A percentile compares a stretch with the other conserved stretches of the same genome.
Conservation (phyloP, 78 protist species). For the Dictyostelium discoideum region DNA sequence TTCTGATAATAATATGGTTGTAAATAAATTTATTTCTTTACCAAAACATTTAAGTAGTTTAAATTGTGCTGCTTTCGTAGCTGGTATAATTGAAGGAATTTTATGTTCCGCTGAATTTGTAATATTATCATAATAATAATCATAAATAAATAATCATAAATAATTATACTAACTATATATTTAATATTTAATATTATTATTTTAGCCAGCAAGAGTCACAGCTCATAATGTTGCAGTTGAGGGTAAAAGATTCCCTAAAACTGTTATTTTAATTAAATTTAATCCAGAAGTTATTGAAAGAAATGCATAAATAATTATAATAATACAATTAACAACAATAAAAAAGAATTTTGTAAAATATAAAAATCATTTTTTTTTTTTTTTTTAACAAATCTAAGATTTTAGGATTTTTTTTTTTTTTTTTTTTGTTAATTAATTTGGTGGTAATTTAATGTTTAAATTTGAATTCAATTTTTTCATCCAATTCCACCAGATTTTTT, state of each 20-base stretch:
- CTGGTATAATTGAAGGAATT: conserved; percentile 90
- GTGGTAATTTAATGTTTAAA: too few species aligned
- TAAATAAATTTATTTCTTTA: conserved; percentile 81
- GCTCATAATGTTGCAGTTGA: conserved; percentile 85
- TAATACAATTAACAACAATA: neutral
- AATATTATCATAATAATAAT: neutral
- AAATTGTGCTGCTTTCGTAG: conserved; percentile 91
- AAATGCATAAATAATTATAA: neutral
- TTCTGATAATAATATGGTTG: conserved; percentile 77
- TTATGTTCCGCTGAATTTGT: conserved; percentile 88
- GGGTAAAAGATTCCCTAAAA: conserved; percentile 74
- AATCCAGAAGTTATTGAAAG: conserved; percentile 77
- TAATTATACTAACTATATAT: too few species aligned
- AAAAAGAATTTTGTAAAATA: neutral
- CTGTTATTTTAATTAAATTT: conserved; percentile 88
- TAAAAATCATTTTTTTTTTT: neutral
- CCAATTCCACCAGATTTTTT: too few species aligned
- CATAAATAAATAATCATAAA: too few species aligned
- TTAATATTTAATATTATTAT: too few species aligned
- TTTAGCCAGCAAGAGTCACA: conserved; percentile 89
- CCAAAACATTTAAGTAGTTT: conserved; percentile 82
- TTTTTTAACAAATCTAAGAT: neutral
- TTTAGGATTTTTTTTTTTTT: too few species aligned
- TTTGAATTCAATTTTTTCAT: too few species aligned
- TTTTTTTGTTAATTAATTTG: too few species aligned